Base-by-base conservation (phyloP, 768 basidiomycete genomes). In the Xerocomellus chrysenteron region DNA sequence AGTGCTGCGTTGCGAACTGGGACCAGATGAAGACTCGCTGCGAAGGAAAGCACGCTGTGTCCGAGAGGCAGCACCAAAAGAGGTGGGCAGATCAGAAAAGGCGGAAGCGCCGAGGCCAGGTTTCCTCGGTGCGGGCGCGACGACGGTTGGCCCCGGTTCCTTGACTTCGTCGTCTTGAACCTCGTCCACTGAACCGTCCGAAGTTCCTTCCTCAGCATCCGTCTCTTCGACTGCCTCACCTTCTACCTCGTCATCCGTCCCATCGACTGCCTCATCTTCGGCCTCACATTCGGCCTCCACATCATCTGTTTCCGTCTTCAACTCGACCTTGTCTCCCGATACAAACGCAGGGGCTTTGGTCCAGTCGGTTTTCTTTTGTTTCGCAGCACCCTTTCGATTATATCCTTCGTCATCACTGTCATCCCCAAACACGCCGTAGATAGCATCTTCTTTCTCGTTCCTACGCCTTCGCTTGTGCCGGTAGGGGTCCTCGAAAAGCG, bases 331-430 rank as follows among this genome's bases (percentile, higher is more conserved):
- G 56, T 83, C 79, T 17, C 84, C 78, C 1, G 84, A 80, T 13
- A 90, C 82, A 65, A 92, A 93, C 1, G 86, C 80, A 13, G 90
- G 90, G 3, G 86, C 85, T 74, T 86, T 88, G 26, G 88, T 80
- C 84, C 89, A 90, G 69, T 90, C 82, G 17, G 74, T 80, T 62
- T 76, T 80, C 67, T 77, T 80, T 52, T 67, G 61, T 50, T 60
- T 72, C 42, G 68, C 58, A 9, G 46, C 49, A 43, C 62, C 61
- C 53, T 66, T 68, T 40, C 56, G 62, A 48, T 59, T 63, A 45
- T 64, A 64, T 26, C 72, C 77, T 49, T 87, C 88, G 21, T 86
- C 82, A 24, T 89, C 87, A 60, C 85, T 87, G 52, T 88, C 84
- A 5, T 85, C 83, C 2, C 75, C 88, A 71, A 90, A 92, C 0